Evolutionary conservation across 345 rosid genomes (phyloP), one percentile per base, ranked within the genome.

Genomic region (Anacardium occidentale): DNA sequence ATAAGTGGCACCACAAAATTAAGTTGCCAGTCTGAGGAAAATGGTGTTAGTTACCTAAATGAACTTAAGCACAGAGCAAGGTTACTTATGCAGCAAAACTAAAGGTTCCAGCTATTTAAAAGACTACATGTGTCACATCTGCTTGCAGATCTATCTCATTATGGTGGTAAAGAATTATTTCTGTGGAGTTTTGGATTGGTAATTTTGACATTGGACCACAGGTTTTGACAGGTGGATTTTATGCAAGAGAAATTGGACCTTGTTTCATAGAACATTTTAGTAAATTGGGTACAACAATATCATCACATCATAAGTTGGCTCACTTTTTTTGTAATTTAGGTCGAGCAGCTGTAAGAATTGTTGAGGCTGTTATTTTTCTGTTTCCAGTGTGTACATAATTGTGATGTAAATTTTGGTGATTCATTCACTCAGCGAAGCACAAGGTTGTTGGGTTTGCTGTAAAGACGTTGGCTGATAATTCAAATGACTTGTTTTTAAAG

Each of bases 21-120:
- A 42, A 69, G 66, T 62, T 50, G 57, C 52, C 34, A 61, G 7
- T 70, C 69, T 5, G 76, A 45, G 25, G 64, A 74, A 20, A 66
- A 22, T 10, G 66, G 61, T 45, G 70, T 74, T 7, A 57, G 53
- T 52, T 60, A 76, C 44, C 72, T 91, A 10, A 51, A 69, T 22
- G 74, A 83, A 70, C 85, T 89, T 84, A 91, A 89, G 71, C 70
- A 15, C 54, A 77, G 53, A 76, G 86, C 91, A 62, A 83, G 84
- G 73, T 21, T 69, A 71, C 79, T 82, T 84, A 64, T 82, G 59
- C 81, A 75, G 60, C 55, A 73, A 70, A 79, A 65, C 57, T 83
- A 77, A 82, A 54, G 57, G 20, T 53, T 45, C 11, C 66, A 42
- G 17, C 45, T 37, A 45, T 34, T 12, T 10, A 32, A 32, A n/a